phyloP scores from a whole-genome alignment of 305 asterid genomes.

The Solanum hybrid region DNA sequence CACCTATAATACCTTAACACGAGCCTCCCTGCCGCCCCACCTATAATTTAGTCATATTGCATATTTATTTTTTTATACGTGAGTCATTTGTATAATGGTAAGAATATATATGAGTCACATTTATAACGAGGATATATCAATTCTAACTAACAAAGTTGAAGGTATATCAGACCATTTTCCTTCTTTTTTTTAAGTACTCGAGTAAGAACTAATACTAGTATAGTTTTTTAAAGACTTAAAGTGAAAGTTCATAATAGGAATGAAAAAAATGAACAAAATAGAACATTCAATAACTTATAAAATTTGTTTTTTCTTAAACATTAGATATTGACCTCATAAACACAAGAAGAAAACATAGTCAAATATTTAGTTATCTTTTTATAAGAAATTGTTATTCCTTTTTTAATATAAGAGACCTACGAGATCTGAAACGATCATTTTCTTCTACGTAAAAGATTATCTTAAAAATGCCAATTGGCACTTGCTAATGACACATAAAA shows the following conservation, averaged over 20 bases:
- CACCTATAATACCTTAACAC: neutral
- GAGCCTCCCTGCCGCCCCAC: neutral
- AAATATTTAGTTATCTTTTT: neutral
- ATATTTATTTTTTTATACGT: neutral
- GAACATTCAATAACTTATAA: neutral
- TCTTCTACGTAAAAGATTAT: neutral
- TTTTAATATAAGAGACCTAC: neutral
- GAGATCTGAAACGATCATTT: neutral
- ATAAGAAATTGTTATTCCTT: neutral
- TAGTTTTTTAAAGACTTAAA: neutral
- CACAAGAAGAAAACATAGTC: neutral
- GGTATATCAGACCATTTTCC: too few species aligned
- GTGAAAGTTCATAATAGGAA: neutral
- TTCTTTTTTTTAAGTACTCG: neutral
- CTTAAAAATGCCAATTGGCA: neutral
- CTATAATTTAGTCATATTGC: neutral
- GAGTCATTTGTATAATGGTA: too few species aligned
- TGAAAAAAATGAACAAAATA: neutral
- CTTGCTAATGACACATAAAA: neutral
- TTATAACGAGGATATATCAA: too few species aligned
- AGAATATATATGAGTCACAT: too few species aligned
- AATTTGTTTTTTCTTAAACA: neutral
- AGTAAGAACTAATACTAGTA: neutral
- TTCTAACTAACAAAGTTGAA: too few species aligned
- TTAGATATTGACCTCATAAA: neutral